These are phyloP conservation scores for Wickerhamiella occidentalis DNA, from an alignment of 805 yeast species.

Conservation along the genomic window DNA sequence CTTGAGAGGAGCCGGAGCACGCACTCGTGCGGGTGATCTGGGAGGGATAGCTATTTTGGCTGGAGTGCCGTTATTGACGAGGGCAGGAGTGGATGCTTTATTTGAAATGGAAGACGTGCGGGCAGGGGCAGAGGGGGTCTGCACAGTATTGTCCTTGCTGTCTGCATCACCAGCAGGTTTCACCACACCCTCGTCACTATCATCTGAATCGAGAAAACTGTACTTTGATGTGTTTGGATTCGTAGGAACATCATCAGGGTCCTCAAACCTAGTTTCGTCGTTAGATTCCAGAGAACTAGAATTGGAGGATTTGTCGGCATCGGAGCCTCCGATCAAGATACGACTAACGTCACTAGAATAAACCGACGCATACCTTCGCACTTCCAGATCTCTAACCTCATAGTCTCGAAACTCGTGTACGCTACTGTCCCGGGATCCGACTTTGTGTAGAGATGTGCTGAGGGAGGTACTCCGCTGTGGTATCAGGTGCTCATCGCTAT, in stretches of 20 bases:
- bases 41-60: not conserved
- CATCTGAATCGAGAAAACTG: constrained; percentile 5
- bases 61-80: too few species aligned
- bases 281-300: not conserved
- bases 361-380: not conserved
- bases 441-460: not conserved
- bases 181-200: not conserved
- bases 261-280: not conserved
- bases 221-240: not conserved
- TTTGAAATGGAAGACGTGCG: too few species aligned
- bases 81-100: not conserved
- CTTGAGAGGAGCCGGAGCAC: not conserved
- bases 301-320: not conserved
- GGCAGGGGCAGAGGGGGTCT: too few species aligned
- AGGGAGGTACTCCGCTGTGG: not conserved
- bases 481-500: not conserved
- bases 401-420: not conserved
- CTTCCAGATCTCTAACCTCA: not conserved
- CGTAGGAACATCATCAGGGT: not conserved
- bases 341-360: not conserved
- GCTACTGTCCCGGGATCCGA: not conserved
- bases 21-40: not conserved
- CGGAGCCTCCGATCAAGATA: not conserved
- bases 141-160: too few species aligned
- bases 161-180: too few species aligned